Evolutionary conservation across 2,329 filamentous ascomycete genomes (phyloP), one percentile per base, ranked within the genome.

Genomic region (Sporothrix variecibatus): DNA sequence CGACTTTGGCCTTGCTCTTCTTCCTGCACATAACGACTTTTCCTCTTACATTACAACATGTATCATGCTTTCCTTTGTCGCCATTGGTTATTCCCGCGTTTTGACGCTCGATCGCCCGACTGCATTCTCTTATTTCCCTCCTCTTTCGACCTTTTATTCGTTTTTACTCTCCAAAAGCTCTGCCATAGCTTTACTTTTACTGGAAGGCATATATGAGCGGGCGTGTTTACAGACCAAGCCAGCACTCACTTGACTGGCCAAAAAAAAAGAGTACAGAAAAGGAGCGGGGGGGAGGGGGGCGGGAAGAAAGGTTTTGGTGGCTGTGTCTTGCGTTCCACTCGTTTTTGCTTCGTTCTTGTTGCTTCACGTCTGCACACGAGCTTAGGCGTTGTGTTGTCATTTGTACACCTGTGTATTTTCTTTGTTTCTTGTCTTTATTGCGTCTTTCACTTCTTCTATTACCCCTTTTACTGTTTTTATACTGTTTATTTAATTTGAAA

Each of bases 11-110:
- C 20, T 28, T 43, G 23, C 17, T 49, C 26, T 69, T 53, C 17
- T 26, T 53, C 20, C 26, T 40, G 60, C 60, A 67, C 71, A 72
- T 72, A 72, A 72, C 60, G 71, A 72, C 71, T 28, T 51, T 64
- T 34, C 38, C 38, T 23, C 51, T 72, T 49, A 43, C 49, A 67
- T 43, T 51, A n/a, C 40, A 62, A 31, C 69, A 71, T 62, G 40
- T 62, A 71, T 46, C 38, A 67, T 62, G 60, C 17, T 72, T 56
- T 65, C 46, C 31, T 70, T 46, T 53, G 34, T 72, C n/a, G 31
- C 3, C 5, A 15, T 64, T n/a, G 17, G 8, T 11, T 17, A 31
- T 51, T 58, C 23, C n/a, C 17, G 7, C 17, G 5, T 64, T 40
- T 40, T 9, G 17, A n/a, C 58, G 17, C 31, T 56, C 17, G 43